Base-by-base conservation (phyloP, 495 filamentous ascomycete genomes). In the Penicillium simplicissimum region DNA sequence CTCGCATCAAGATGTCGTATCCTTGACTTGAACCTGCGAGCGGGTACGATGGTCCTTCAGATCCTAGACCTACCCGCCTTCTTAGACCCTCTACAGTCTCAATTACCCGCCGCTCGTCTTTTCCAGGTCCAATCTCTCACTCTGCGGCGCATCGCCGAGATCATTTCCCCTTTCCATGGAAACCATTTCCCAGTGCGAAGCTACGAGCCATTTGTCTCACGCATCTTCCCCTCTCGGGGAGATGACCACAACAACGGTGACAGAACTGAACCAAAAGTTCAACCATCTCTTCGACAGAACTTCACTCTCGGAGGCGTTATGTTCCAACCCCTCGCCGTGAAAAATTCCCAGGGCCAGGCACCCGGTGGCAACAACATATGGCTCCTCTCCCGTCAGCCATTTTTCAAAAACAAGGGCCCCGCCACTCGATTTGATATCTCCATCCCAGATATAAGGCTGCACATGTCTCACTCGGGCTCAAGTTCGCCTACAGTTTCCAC, bases 221-320 rank as follows among this genome's bases (percentile, higher is more conserved):
- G 57, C 10, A 48, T 79, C 6, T 80, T 79, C 31, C 61, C 25
- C 13, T 0, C 36, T 35, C 42, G n/a, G 5, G 15, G 60, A 14
- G 13, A 75, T 69, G 28, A 71, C 76, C 51, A 70, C 42, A 4
- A 70, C 42, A 4, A 8, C 13, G 36, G 23, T 1, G 1, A 4
- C 23, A 3, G 9, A 1, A 17, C 2, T 8, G 35, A 49, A 31
- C 28, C 1, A 56, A 73, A 38, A 60, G 80, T 52, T 60, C 75
- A 1, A 31, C 6, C 23, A 5, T 11, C n/a, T 36, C 17, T 13
- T 53, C 33, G 51, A 9, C 31, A 23, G 8, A 53, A 34, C 10
- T 88, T 89, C 62, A 84, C 77, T 3, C 68, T 85, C 19, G 79
- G 80, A 28, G 80, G 83, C 19, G 81, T 86, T 1, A 72, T 81